A percentile compares a stretch with the other conserved stretches of the same genome.
These are phyloP conservation scores for Gentiana macrophylla DNA, from an alignment of 257 asterid species.

Conservation along the genomic window DNA sequence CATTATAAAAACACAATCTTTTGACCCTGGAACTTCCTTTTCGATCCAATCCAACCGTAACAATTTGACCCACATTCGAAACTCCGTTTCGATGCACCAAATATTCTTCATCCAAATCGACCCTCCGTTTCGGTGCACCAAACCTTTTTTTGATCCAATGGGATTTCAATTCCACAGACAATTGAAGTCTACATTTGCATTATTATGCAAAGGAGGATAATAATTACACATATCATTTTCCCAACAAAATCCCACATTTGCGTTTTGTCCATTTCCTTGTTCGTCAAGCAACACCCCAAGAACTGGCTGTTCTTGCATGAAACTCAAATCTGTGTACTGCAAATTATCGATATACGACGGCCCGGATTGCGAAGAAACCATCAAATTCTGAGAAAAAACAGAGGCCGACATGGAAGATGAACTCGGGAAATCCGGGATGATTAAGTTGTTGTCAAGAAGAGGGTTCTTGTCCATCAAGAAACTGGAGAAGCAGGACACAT, in stretches of 20 bases:
- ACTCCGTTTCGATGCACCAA: no score
- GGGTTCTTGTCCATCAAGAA: constrained; percentile 29
- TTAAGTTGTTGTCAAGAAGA: constrained; percentile 16
- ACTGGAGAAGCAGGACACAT: constrained; percentile 61
- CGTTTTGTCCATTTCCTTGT: constrained; percentile 3
- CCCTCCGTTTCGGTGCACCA: no score
- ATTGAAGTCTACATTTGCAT: constrained; percentile 19
- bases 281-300: constrained; percentile 25
- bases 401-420: constrained; percentile 19
- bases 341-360: constrained; percentile 19
- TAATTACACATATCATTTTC: constrained; percentile 11
- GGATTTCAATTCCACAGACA: constrained; percentile 29
- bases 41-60: no score
- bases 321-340: constrained; percentile 14
- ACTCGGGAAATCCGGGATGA: constrained; percentile 4
- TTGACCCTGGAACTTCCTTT: no score
- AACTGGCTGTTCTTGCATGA: constrained; percentile 38
- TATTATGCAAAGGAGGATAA: constrained; percentile 13
- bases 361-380: constrained; percentile 18
- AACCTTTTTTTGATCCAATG: no score
- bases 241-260: constrained; percentile 8
- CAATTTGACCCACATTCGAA: no score
- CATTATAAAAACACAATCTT: no score
- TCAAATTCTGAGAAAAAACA: constrained; percentile 13
- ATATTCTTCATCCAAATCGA: no score